Evolutionary conservation across 2,329 filamentous ascomycete species (phyloP), one percentile per base, ranked within the genome.

Genomic region (Ophiognomonia clavigignenti-juglandacearum): DNA sequence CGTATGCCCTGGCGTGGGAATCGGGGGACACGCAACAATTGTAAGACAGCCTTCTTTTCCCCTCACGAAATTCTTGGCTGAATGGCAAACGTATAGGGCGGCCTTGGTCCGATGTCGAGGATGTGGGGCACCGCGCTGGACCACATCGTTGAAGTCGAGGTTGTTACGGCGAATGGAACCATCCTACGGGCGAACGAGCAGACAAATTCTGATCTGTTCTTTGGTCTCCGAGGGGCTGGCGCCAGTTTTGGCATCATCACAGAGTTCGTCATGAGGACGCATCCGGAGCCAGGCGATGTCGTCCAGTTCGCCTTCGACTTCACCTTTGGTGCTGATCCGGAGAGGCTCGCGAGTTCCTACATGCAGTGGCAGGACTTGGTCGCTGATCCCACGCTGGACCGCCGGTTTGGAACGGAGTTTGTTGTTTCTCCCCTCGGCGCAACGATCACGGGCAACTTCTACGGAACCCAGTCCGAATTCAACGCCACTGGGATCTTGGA

Each of bases 381-480:
- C 31, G 61, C 69, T 1, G 74, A 83, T 47, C 73, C 76, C 3
- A 58, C 67, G 1, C 67, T 85, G 4, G 77, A 80, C 52, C 71
- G 76, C 34, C 75, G 79, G 16, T 82, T 85, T 54, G 72, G 77
- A 3, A 74, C 72, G 5, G 69, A 80, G 43, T 74, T 85, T 44
- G 68, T 79, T 27, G 64, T 80, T 37, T 67, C 77, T 27, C 72
- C 75, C 19, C 61, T 75, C 0, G 78, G 78, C 1, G 71, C 72
- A 45, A 58, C 81, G 48, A 75, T 85, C 53, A 76, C 75, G 0
- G 80, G 77, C 2, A 80, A 75, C 0, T 85, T 78, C 55, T 84
- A 81, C 56, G 82, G 82, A 9, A 75, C 75, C 0, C 62, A 73
- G 37, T 68, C 65, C 0, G 80, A 85, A 57, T 85, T 73, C 55